These are phyloP conservation scores for Pyrrhoderma lamaoense DNA, from an alignment of 1,284 basidiomycete species.

Conservation along the genomic window DNA sequence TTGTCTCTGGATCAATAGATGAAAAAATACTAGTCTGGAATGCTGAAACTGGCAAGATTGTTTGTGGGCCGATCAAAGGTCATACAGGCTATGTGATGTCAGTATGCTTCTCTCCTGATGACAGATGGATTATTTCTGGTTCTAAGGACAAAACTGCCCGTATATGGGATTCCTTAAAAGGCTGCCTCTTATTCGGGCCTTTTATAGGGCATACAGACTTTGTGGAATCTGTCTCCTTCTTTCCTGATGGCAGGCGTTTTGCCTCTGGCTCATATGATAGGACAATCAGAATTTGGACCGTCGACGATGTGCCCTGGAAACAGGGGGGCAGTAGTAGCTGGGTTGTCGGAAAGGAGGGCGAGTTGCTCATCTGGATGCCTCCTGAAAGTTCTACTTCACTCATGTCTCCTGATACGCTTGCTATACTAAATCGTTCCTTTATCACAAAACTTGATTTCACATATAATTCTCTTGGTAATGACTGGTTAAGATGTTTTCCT, in stretches of 20 bases:
- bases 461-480: no score
- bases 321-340: no score
- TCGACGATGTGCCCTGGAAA: no score
- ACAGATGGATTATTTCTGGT: slow-evolving; percentile 3
- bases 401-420: no score
- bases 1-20: slow-evolving; percentile 14
- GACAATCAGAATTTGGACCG: neutral
- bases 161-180: slow-evolving; percentile 16
- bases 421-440: no score
- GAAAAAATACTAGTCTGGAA: slow-evolving; percentile 14
- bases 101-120: slow-evolving; percentile 17
- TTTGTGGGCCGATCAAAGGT: slow-evolving; percentile 5
- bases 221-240: neutral
- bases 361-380: no score
- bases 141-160: slow-evolving; percentile 16
- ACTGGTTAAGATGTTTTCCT: no score
- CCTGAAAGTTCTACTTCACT: no score
- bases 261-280: neutral
- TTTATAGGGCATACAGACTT: neutral
- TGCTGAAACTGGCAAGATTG: slow-evolving; percentile 1
- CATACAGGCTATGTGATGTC: slow-evolving; percentile 6
- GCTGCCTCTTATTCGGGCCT: neutral
- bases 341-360: no score
- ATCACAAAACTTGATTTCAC: no score
- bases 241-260: neutral